Evolutionary conservation across 192 early-diverging fungal genomes (phyloP).

Genomic region (Rhizophlyctis rosea): DNA sequence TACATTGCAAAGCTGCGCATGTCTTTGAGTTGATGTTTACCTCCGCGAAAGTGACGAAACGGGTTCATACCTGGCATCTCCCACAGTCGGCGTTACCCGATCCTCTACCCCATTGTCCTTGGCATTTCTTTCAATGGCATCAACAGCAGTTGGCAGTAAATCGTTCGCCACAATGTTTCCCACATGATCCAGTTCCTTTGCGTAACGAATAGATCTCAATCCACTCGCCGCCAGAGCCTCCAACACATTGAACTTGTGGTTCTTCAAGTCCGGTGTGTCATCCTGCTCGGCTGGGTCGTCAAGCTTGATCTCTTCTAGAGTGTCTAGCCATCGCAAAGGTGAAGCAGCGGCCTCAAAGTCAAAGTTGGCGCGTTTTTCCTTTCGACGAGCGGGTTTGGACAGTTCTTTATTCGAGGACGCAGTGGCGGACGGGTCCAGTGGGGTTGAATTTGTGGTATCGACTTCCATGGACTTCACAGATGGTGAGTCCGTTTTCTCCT

Average conservation of each 20-base stretch:
- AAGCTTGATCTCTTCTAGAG: constrained; percentile 1
- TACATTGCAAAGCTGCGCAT: constrained; percentile 33
- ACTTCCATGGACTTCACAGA: neutral
- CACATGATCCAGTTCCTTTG: constrained; percentile 78
- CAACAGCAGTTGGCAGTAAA: constrained; percentile 81
- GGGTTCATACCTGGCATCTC: constrained; percentile 73
- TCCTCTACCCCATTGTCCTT: constrained; percentile 77
- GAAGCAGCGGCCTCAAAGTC: neutral
- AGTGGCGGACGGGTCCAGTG: neutral
- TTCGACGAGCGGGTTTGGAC: constrained; percentile 11
- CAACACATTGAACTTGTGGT: constrained; percentile 54
- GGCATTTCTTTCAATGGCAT: constrained; percentile 82
- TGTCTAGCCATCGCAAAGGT: constrained; percentile 1
- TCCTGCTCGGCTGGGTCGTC: neutral
- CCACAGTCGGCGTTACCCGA: constrained; percentile 74
- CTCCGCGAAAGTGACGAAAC: neutral
- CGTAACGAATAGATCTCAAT: constrained; percentile 92
- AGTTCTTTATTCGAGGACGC: neutral
- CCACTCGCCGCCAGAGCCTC: constrained; percentile 96
- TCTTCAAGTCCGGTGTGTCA: neutral
- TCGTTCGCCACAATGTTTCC: constrained; percentile 89
- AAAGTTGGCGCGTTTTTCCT: constrained; percentile 6
- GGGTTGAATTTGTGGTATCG: neutral
- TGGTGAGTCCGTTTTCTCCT: constrained; percentile 29
- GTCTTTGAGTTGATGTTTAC: neutral